Evolutionary conservation across 805 yeast species (phyloP), one percentile per base, ranked within the genome.

Genomic region (Lachancea lanzarotensis): DNA sequence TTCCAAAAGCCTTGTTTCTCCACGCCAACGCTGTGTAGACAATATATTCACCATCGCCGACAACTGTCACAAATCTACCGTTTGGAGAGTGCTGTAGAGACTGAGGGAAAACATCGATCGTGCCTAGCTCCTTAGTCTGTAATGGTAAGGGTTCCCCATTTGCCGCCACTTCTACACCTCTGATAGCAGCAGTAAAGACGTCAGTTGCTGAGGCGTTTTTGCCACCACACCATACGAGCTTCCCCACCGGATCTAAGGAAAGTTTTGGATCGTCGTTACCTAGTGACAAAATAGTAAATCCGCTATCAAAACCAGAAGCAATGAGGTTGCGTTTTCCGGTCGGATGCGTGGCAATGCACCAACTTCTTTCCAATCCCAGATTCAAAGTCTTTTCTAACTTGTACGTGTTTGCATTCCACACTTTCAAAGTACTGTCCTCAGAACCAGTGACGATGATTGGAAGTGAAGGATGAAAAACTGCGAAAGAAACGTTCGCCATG

Each of bases 1-100:
- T 75, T 51, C 98, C 98, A 66, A 85, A 93, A 40, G 89, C 75
- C 70, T 89, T 93, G 59, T 91, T 89, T 71, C 98, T 81, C 98
- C 98, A 93, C 1, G 98, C 98, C 57, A 93, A 76, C 1, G 98
- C 91, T 2, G 98, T 90, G 69, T 91, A 93, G 44, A 93, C 83
- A 56, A 91, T 87, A 65, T 88, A 91, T 68, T 93, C 99, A 48
- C 96, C 97, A 68, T 93, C 98, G 61, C 99, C 99, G 38, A 91
- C 84, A 40, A 93, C 96, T 22, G 98, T 84, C 33, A 90, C 97
- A 63, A 85, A 93, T 66, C 96, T 81, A 52, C 99, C 99, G 63
- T 93, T 93, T 51, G 98, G 97, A 37, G 98, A 91, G 67, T 93
- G 98, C 40, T 75, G 70, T 59, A 93, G 74, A 48, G 84, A 76